Evolutionary conservation across 352 stramenopile species (phyloP).

Genomic region (Globisporangium yorkense): DNA sequence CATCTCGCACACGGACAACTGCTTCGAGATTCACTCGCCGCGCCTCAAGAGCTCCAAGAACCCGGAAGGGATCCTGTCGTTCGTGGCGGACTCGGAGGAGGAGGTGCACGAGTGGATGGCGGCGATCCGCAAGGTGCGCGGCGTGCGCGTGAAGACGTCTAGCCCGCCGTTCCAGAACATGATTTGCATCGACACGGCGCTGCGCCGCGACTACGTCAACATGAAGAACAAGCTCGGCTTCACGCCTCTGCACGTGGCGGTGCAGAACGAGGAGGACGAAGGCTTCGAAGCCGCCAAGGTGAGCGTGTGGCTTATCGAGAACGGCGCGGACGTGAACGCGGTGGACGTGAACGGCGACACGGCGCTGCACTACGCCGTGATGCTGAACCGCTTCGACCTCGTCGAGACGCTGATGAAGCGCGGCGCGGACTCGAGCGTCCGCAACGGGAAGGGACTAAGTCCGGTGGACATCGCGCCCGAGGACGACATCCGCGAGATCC

Average conservation of each 20-base stretch:
- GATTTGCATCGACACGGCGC: conserved; percentile 83
- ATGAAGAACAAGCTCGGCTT: conserved; percentile 86
- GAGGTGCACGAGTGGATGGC: conserved; percentile 87
- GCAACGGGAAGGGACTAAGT: conserved; percentile 65
- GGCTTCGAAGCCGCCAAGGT: conserved; percentile 87
- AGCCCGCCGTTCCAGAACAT: conserved; percentile 79
- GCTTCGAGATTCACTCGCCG: conserved; percentile 82
- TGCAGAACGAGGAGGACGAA: conserved; percentile 87
- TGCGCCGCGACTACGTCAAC: conserved; percentile 82
- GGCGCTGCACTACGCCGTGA: conserved; percentile 81
- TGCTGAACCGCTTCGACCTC: conserved; percentile 72
- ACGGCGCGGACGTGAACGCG: conserved; percentile 73
- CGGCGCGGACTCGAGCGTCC: conserved; percentile 65
- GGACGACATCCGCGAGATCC: conserved; percentile 72
- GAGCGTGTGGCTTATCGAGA: conserved; percentile 84
- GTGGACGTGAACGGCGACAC: conserved; percentile 80
- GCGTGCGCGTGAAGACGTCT: conserved; percentile 70
- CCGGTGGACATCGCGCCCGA: conserved; percentile 69
- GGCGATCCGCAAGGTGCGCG: conserved; percentile 78
- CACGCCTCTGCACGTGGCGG: conserved; percentile 67
- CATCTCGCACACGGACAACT: conserved; percentile 77
- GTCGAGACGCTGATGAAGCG: conserved; percentile 86
- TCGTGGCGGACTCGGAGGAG: conserved; percentile 76
- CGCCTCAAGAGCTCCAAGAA: conserved; percentile 84
- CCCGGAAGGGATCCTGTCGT: conserved; percentile 73